Percentiles rank a stretch among this genome's conserved stretches.
Evolutionary conservation across 352 stramenopile genomes (phyloP).

Genomic region (Globisporangium acanthophoron): DNA sequence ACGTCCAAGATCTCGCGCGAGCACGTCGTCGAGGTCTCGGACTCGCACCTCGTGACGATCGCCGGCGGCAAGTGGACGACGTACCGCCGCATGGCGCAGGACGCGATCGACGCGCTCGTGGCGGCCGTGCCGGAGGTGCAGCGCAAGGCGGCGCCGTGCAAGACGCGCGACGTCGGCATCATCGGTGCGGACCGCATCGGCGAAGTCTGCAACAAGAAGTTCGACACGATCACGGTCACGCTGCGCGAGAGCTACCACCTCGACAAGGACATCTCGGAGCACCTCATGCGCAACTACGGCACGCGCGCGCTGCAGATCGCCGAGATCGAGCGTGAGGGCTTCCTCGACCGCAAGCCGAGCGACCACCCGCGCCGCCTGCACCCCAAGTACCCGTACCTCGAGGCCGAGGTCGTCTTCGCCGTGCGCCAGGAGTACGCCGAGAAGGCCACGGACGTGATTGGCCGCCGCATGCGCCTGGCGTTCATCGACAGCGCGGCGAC

Average conservation of each 20-base stretch:
- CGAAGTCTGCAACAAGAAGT: conserved; percentile 95
- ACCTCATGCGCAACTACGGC: conserved; percentile 95
- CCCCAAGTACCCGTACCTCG: conserved; percentile 93
- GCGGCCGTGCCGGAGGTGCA: conserved; percentile 72
- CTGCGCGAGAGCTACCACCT: conserved; percentile 92
- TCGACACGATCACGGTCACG: conserved; percentile 93
- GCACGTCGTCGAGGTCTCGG: conserved; percentile 91
- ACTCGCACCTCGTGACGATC: conserved; percentile 92
- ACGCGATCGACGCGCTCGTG: conserved; percentile 90
- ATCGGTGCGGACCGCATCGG: conserved; percentile 89
- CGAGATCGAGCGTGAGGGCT: conserved; percentile 86
- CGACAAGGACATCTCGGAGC: conserved; percentile 92
- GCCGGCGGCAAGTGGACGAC: conserved; percentile 97
- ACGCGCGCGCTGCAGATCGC: conserved; percentile 93
- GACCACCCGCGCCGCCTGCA: conserved; percentile 87
- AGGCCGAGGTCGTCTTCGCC: conserved; percentile 93
- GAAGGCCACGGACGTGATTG: conserved; percentile 91
- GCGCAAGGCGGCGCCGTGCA: conserved; percentile 64
- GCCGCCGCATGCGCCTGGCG: conserved; percentile 88
- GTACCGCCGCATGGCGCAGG: conserved; percentile 94
- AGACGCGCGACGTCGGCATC: conserved; percentile 78
- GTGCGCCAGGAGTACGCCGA: conserved; percentile 93
- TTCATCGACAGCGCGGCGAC: conserved; percentile 90
- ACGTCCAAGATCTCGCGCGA: conserved; percentile 91
- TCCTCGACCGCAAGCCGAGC: conserved; percentile 77